phyloP scores from a whole-genome alignment of 441 rosid species.

The Adansonia madagascariensis region DNA sequence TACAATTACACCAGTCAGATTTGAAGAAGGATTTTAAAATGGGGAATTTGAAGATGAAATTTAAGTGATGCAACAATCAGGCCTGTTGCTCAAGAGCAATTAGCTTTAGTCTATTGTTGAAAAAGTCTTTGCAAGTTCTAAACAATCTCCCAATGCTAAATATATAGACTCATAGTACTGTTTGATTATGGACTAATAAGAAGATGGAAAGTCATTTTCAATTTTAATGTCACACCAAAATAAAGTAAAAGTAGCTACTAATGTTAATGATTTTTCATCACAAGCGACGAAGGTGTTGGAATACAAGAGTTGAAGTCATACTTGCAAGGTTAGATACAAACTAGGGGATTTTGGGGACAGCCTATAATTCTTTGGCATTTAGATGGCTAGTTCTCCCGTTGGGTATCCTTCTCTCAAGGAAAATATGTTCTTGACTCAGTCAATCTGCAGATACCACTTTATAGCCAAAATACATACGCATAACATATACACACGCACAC shows the following conservation, averaged over 20 bases:
- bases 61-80: too few species aligned
- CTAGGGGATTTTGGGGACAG: not conserved
- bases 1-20: too few species aligned
- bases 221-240: not conserved
- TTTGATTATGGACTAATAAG: not conserved
- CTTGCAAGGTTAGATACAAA: not conserved
- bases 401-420: not conserved
- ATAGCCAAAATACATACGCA: too few species aligned
- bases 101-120: too few species aligned
- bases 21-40: too few species aligned
- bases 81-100: too few species aligned
- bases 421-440: not conserved
- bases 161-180: not conserved
- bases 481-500: too few species aligned
- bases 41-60: too few species aligned
- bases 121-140: too few species aligned
- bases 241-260: too few species aligned
- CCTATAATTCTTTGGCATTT: not conserved
- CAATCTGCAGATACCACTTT: too few species aligned
- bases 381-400: not conserved
- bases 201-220: not conserved
- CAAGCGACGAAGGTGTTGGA: not conserved
- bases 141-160: too few species aligned
- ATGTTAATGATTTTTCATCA: not conserved
- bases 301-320: not conserved